Percentiles rank a stretch among this genome's conserved stretches.
These are phyloP conservation scores for Myriosclerotinia duriaeana DNA, from an alignment of 2,329 filamentous ascomycete genomes.

Conservation along the genomic window DNA sequence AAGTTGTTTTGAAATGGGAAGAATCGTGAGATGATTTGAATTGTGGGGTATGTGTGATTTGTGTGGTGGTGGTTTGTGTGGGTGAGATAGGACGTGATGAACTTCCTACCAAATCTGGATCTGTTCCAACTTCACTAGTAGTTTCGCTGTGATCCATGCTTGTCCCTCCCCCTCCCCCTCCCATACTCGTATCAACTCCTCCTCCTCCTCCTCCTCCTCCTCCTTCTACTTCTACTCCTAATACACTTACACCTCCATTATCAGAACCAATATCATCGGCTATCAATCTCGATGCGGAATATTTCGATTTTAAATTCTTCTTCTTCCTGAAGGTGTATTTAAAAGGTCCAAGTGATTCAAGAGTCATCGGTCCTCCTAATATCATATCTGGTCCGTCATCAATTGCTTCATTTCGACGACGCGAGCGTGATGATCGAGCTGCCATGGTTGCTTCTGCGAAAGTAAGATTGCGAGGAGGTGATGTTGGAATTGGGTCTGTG, in stretches of 20 bases:
- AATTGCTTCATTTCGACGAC: slow-evolving; percentile 17
- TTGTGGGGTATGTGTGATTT: slow-evolving; percentile 8
- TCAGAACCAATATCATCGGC: background rate
- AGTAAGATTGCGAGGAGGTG: slow-evolving; percentile 1
- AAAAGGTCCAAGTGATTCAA: slow-evolving; percentile 26
- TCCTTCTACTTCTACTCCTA: background rate
- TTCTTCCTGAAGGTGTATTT: slow-evolving; percentile 28
- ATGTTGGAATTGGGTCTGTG: background rate
- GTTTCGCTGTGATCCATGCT: background rate
- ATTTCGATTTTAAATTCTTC: slow-evolving; percentile 21
- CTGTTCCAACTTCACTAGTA: slow-evolving; percentile 15
- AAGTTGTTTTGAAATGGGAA: background rate
- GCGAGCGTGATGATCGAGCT: slow-evolving; percentile 16
- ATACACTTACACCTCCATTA: background rate
- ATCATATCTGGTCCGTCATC: slow-evolving; percentile 19
- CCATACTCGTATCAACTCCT: background rate
- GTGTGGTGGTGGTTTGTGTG: background rate
- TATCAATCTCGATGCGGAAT: slow-evolving; percentile 6
- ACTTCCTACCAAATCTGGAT: slow-evolving; percentile 22
- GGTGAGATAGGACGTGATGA: slow-evolving; percentile 14
- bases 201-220: background rate
- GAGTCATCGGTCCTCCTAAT: slow-evolving; percentile 23
- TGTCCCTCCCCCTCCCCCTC: background rate
- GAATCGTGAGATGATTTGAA: background rate
- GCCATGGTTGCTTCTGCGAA: slow-evolving; percentile 27